Evolutionary conservation across 495 filamentous ascomycete species (phyloP), one percentile per base, ranked within the genome.

Genomic region (Aspergillus steynii): DNA sequence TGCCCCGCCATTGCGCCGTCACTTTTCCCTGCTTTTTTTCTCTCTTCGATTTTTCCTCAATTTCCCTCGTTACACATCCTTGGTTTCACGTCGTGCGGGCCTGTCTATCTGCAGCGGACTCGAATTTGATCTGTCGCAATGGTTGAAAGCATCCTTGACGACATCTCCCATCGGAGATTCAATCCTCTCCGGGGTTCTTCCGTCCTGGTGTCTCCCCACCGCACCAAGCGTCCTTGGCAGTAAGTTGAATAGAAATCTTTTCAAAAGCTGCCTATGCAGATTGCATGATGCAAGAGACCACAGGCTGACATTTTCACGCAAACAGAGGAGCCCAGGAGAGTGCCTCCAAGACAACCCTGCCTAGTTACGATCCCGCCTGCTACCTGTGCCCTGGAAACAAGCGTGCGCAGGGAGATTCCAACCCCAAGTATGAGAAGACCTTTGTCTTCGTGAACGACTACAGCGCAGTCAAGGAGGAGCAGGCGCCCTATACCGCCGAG

Each of bases 381-480:
- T 99, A 97, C 69, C 85, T 99, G n/a, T 99, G 95, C 71, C 95
- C 95, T 1, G 88, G 93, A 37, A 99, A 99, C 70, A 82, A 88
- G 65, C 87, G 95, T n/a, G 95, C 94, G 2, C 87, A 92, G 68
- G 96, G 95, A 59, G 91, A 96, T 67, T 71, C 72, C 61, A 99
- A 98, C 70, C 96, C 95, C 0, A 79, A 90, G 29, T 99, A 97
- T 70, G 79, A 88, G 37, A 86, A 80, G 59, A 96, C 93, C 0
- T 97, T 96, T 65, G 88, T 94, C 10, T 99, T 99, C 63, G 90
- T 97, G 50, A 99, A 99, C 68, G 95, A 99, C 74, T 99, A 95
- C 72, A 94, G 91, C 66, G 95, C 95, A 10, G 93, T 99, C 31
- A 97, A 96, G 71, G 94, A 97, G 75, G 85, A 91, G 54, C 95